Evolutionary conservation across 2,329 filamentous ascomycete species (phyloP), one percentile per base, ranked within the genome.

Genomic region (Paecilomyces niveus): DNA sequence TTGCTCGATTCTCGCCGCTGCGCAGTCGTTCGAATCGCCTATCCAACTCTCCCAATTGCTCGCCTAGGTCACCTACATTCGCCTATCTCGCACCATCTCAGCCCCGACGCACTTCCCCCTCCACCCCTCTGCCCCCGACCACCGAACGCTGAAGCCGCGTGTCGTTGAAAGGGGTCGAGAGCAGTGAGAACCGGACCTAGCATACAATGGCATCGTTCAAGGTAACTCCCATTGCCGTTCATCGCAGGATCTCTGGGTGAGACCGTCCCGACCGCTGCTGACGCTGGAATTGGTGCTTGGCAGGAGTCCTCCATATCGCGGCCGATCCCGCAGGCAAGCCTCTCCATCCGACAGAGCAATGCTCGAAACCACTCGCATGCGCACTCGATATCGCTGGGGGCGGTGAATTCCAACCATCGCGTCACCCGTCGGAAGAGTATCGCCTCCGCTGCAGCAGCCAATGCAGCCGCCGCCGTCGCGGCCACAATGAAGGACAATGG

Each of bases 361-460:
- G 84, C 85, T 62, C 88, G 92, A 70, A 86, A 85, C 67, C 90
- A 92, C 78, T 90, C 90, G 54, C 89, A 52, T 29, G 10, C 26
- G 3, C 50, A 94, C 75, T 93, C 90, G 59, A 81, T 92, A 66
- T 88, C 92, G 58, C 83, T 89, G 60, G 85, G 86, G 66, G 85
- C 89, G 59, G 84, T 92, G 70, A 93, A 92, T 78, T 79, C 87
- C 67, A 87, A 85, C 73, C 89, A 96, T 75, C 89, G 94, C 67
- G 86, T 97, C 65, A 92, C 90, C 67, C 90, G 93, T 69, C 86
- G 94, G 68, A 97, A 97, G 84, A 97, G 92, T 77, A 92, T 96
- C 72, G 86, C 85, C 71, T 91, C 90, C 61, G 88, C 86, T 63
- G 84, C 87, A 53, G 83, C 82, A 54, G 82, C 84, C 73, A 92